These are phyloP conservation scores for Teunomyces barrocoloradensis DNA, from an alignment of 805 yeast genomes.

Conservation along the genomic window DNA sequence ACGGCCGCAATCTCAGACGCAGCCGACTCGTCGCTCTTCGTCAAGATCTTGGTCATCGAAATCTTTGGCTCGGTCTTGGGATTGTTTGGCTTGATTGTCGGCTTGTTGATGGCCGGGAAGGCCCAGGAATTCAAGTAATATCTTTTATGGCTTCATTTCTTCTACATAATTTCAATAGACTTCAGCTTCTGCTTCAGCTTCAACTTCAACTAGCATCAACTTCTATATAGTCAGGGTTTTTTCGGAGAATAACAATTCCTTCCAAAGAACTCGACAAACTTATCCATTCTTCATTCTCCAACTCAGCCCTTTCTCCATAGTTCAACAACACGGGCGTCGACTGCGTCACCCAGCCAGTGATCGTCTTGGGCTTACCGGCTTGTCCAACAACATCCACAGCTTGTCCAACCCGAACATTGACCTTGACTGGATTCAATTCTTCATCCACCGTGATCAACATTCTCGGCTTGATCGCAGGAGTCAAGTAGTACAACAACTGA, in stretches of 20 bases:
- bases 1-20: constrained; percentile 99
- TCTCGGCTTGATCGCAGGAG: constrained; percentile 89
- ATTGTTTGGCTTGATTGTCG: constrained; percentile 93
- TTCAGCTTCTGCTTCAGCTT: background rate
- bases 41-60: constrained; percentile 93
- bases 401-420: constrained; percentile 96
- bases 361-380: constrained; percentile 98
- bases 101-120: constrained; percentile 94
- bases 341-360: constrained; percentile 99
- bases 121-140: constrained; percentile 77
- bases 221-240: constrained; percentile 81
- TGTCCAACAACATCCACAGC: constrained; percentile 99
- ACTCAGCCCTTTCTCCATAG: constrained; percentile 94
- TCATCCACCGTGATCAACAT: constrained; percentile 92
- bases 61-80: constrained; percentile 97
- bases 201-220: constrained; percentile 35
- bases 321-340: constrained; percentile 94
- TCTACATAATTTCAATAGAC: constrained; percentile 1
- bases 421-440: constrained; percentile 85
- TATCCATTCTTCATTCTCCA: constrained; percentile 85
- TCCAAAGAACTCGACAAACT: constrained; percentile 80
- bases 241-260: constrained; percentile 88
- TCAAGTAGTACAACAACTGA: constrained; percentile 77
- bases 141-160: background rate
- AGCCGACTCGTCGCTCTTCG: constrained; percentile 92